These are phyloP conservation scores for Ophiostoma ulmi DNA, from an alignment of 2,329 filamentous ascomycete genomes.

Conservation along the genomic window DNA sequence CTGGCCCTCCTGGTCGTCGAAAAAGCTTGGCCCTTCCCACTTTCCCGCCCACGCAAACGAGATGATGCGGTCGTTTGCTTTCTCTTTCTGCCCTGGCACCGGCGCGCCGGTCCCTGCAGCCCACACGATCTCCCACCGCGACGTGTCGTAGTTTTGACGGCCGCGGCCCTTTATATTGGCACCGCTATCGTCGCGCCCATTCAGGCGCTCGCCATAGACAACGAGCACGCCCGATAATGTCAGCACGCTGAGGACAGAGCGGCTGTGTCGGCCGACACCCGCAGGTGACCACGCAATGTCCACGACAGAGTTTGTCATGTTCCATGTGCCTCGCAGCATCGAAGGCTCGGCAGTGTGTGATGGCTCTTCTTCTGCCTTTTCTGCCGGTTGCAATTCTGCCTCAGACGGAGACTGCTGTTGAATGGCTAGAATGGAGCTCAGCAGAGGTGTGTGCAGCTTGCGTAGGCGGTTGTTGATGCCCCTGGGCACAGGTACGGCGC, in stretches of 20 bases:
- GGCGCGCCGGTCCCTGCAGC: conserved; percentile 49
- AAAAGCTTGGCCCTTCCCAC: conserved; percentile 7
- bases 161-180: conserved; percentile 14
- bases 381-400: not conserved
- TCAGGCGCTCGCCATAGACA: conserved; percentile 46
- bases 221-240: conserved; percentile 47
- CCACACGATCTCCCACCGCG: conserved; percentile 52
- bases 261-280: conserved; percentile 51
- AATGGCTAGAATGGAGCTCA: conserved; percentile 28
- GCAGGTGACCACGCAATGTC: conserved; percentile 53
- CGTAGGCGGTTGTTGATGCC: conserved; percentile 45
- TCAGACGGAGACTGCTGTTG: conserved; percentile 26
- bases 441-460: conserved; percentile 23
- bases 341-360: not conserved
- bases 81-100: conserved; percentile 38
- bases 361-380: not conserved
- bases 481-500: conserved; percentile 37
- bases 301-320: conserved; percentile 51
- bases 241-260: conserved; percentile 49
- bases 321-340: conserved; percentile 6
- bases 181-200: conserved; percentile 18
- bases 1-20: not conserved
- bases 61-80: conserved; percentile 43
- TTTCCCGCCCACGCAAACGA: conserved; percentile 50
- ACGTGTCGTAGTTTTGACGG: conserved; percentile 32